A percentile compares a stretch with the other conserved stretches of the same genome.
Evolutionary conservation across 202 grass and related monocot species (phyloP).

Genomic region (Bolboschoenoplectus hybrid): DNA sequence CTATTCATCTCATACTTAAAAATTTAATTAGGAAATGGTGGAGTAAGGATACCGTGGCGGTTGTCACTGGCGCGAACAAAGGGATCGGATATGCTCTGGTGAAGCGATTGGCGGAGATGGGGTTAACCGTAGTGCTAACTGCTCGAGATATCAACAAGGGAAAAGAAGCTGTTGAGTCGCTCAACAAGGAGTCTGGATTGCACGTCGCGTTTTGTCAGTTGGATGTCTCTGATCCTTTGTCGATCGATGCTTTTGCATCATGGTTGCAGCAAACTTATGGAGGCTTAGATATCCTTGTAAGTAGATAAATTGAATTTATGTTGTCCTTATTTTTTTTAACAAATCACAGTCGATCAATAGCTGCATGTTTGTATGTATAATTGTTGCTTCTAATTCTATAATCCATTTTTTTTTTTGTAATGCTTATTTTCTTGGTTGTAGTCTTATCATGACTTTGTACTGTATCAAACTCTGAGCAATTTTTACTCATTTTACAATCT

Average conservation of each 20-base stretch:
- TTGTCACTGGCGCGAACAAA: slow-evolving; percentile 85
- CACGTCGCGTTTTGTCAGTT: slow-evolving; percentile 55
- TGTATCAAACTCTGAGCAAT: not conserved
- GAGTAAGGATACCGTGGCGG: slow-evolving; percentile 82
- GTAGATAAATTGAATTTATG: not conserved
- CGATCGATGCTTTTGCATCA: slow-evolving; percentile 58
- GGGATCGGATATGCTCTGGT: slow-evolving; percentile 78
- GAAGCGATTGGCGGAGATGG: slow-evolving; percentile 61
- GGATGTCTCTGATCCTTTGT: slow-evolving; percentile 61
- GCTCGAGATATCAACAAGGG: slow-evolving; percentile 62
- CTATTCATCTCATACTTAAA: not conserved
- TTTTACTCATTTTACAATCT: not conserved
- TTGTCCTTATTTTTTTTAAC: too few species aligned
- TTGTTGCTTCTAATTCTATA: not conserved
- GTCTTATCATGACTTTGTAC: not conserved
- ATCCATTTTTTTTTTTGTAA: not conserved
- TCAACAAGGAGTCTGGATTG: slow-evolving; percentile 36
- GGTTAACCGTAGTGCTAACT: slow-evolving; percentile 75
- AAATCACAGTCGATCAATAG: not conserved
- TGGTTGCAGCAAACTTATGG: slow-evolving; percentile 61
- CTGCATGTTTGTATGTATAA: not conserved
- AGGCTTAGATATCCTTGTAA: slow-evolving; percentile 82
- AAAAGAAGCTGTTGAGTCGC: slow-evolving; percentile 64
- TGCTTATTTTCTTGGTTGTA: not conserved
- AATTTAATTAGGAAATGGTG: slow-evolving; percentile 51